Evolutionary conservation across 208 protist genomes (phyloP), one percentile per base, ranked within the genome.

Genomic region (Trichomonas gallinae): DNA sequence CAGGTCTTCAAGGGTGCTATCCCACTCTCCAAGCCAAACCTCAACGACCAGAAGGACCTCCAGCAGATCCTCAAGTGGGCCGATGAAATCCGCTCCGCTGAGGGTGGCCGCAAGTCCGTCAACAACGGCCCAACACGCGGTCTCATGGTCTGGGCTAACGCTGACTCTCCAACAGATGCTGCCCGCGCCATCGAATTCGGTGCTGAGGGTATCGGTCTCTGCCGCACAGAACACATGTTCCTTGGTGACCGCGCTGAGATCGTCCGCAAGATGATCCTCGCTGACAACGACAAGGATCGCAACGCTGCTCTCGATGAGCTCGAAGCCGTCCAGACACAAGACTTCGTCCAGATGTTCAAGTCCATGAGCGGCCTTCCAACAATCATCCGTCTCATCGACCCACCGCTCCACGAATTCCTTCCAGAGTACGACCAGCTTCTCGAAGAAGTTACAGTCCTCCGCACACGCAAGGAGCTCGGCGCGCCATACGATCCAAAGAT

Each of bases 401-500:
- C 83, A 89, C 83, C 83, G 4, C 83, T 89, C 38, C 83, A 89
- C 83, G 83, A 89, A 89, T 99, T 99, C 97, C 97, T 99, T 40
- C 98, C 98, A 44, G 97, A 98, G 96, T 97, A 98, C n/a, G 96
- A 97, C 6, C 83, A 96, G 38, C 97, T 97, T 40, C 98, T 98
- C 97, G 96, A 96, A 44, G 98, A 98, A 58, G 97, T 98, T n/a
- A 98, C 98, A 58, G 38, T 34, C 21, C 44, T 96, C 40, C 87
- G 72, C 26, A 93, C 87, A 58, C 17, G 44, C 15, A 48, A 97
- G 98, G 97, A 97, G 98, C 97, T 97, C 98, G 85, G 87, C 97
- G 58, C 96, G 97, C 83, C 98, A 98, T 87, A 98, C 98, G 96
- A 98, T 98, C 97, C 96, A 97, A 23, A 97, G 99, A 87, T 48